Conservation (phyloP, 768 basidiomycete genomes). For the Agaricus subrufescens region DNA sequence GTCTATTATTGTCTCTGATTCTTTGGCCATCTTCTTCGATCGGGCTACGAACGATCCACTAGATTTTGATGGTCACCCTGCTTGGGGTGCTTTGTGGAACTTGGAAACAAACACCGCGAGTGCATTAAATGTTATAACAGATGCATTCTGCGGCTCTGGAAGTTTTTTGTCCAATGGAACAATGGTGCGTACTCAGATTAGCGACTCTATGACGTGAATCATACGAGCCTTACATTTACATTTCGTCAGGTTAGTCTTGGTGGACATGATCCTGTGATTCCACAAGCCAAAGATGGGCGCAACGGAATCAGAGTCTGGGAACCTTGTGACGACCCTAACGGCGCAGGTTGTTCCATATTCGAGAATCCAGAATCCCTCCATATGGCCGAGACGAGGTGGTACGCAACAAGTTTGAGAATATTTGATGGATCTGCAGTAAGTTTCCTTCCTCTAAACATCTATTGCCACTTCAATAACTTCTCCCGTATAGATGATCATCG, state of each 20-base stretch:
- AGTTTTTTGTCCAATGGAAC: slow-evolving; percentile 38
- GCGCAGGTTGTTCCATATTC: slow-evolving; percentile 27
- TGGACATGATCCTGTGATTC: slow-evolving; percentile 23
- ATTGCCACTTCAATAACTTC: too few species aligned
- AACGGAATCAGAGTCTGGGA: slow-evolving; percentile 34
- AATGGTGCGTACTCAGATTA: slow-evolving; percentile 18
- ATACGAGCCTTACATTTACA: not conserved
- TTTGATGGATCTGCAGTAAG: slow-evolving; percentile 30
- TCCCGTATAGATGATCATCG: slow-evolving; percentile 20
- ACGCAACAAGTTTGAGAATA: slow-evolving; percentile 31
- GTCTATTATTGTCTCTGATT: slow-evolving; percentile 24
- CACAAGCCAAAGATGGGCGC: slow-evolving; percentile 26
- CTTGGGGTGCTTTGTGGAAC: slow-evolving; percentile 42
- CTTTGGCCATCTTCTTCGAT: slow-evolving; percentile 24
- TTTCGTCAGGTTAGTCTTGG: slow-evolving; percentile 24
- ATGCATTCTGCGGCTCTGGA: slow-evolving; percentile 41
- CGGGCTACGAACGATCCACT: slow-evolving; percentile 33
- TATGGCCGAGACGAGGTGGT: slow-evolving; percentile 35
- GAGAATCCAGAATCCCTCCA: slow-evolving; percentile 30
- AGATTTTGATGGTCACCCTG: slow-evolving; percentile 34
- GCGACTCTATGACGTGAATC: too few species aligned
- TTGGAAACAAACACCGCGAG: slow-evolving; percentile 33
- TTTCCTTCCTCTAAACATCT: slow-evolving; percentile 12
- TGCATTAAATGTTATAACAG: slow-evolving; percentile 28
- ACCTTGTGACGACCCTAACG: slow-evolving; percentile 29